A percentile compares a stretch with the other conserved stretches of the same genome.
Evolutionary conservation across 2,329 filamentous ascomycete genomes (phyloP).

Genomic region (Sporothrix protearum): DNA sequence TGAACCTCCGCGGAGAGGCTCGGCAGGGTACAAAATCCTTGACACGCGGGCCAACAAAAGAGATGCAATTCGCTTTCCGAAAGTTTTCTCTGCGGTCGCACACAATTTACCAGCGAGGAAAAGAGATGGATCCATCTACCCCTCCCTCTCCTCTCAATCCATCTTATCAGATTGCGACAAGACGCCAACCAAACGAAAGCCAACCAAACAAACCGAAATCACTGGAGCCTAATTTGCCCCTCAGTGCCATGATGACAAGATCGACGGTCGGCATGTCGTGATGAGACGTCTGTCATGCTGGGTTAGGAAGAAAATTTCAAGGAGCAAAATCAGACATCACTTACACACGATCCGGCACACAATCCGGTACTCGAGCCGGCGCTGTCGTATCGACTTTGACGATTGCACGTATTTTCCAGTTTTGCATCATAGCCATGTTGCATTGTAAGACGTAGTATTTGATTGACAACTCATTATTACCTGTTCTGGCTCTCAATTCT

Average conservation of each 20-base stretch:
- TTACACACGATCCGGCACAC: neutral
- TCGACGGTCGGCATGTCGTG: conserved; percentile 14
- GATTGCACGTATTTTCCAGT: neutral
- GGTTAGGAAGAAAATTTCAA: neutral
- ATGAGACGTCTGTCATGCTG: conserved; percentile 4
- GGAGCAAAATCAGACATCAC: neutral
- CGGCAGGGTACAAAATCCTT: neutral
- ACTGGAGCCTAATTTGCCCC: neutral
- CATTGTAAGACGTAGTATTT: neutral
- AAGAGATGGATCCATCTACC: neutral
- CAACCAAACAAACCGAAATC: neutral
- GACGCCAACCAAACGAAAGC: neutral
- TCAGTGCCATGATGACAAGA: conserved; percentile 10
- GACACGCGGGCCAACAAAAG: neutral
- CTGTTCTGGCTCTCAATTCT: neutral
- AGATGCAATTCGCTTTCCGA: neutral
- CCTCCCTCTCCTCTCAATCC: neutral
- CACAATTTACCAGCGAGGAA: neutral
- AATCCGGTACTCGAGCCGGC: neutral
- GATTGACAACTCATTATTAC: neutral
- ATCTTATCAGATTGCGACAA: conserved; percentile 18
- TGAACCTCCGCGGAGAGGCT: neutral
- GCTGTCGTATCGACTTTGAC: neutral
- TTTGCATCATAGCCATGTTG: neutral
- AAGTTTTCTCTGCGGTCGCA: neutral